Evolutionary conservation across 1,139 yeast genomes (phyloP).

Genomic region (Candida sp.): DNA sequence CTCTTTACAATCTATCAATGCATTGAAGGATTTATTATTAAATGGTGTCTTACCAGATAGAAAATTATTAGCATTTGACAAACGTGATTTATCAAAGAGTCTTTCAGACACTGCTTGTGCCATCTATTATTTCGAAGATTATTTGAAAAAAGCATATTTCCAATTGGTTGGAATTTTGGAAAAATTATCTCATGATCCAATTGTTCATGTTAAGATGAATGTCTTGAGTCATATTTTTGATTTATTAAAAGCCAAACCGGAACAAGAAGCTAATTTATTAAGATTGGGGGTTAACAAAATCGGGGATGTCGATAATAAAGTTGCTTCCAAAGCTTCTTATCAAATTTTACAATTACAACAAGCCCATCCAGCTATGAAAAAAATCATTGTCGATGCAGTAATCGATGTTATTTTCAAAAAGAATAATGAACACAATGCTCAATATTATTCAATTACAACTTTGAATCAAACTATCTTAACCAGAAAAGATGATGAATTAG

Average conservation of each 20-base stretch:
- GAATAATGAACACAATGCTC: constrained; percentile 78
- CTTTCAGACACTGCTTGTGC: constrained; percentile 57
- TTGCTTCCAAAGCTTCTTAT: constrained; percentile 85
- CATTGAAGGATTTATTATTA: constrained; percentile 82
- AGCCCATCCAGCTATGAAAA: constrained; percentile 95
- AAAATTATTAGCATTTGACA: constrained; percentile 75
- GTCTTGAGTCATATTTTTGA: constrained; percentile 77
- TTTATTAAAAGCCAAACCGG: constrained; percentile 82
- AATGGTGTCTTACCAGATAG: constrained; percentile 84
- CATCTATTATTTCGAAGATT: constrained; percentile 84
- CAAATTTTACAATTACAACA: constrained; percentile 78
- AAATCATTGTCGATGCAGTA: constrained; percentile 72
- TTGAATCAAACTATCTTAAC: constrained; percentile 91
- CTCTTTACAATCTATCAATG: constrained; percentile 85
- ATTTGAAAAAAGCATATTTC: constrained; percentile 74
- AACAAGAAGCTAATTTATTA: constrained; percentile 90
- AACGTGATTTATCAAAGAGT: constrained; percentile 59
- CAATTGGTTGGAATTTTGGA: constrained; percentile 69
- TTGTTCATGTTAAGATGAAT: constrained; percentile 81
- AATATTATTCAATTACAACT: constrained; percentile 84
- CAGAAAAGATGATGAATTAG: constrained; percentile 69
- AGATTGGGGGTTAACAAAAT: constrained; percentile 89
- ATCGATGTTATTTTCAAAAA: constrained; percentile 78
- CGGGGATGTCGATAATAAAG: constrained; percentile 91
- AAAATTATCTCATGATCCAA: constrained; percentile 82